Evolutionary conservation across 2,329 filamentous ascomycete species (phyloP), one percentile per base, ranked within the genome.

Genomic region (Amauroascus verrucosus): DNA sequence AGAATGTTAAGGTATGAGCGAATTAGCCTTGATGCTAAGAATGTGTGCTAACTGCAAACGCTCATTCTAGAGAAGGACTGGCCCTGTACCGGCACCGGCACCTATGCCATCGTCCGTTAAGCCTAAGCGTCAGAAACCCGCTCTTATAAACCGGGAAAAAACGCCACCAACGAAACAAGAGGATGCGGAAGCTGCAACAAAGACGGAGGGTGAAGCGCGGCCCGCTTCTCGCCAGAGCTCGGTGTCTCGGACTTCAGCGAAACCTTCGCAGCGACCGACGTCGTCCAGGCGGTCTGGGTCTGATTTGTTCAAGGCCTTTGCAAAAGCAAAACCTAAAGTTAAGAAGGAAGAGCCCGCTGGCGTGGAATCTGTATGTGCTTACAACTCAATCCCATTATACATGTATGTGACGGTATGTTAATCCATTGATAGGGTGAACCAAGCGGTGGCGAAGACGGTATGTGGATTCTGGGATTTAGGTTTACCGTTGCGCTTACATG

Each of bases 281-380:
- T 64, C 68, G 5, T 59, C 77, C 2, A 88, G 86, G 63, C 79
- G 79, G 54, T 78, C 79, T 51, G 75, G 72, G 14, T 80, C 83
- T 38, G 53, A 80, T 55, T 80, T 94, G 24, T 88, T 93, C 75
- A 83, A 84, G 56, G 85, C 87, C 0, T 94, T 94, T 65, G 85
- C 86, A 1, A 83, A 82, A 61, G 73, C 82, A 3, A 87, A 80
- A 62, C 75, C 81, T 8, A 87, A 83, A 61, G 59, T 59, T 59
- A 76, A 70, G 63, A 69, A 61, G 58, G 74, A 65, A 65, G 62
- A 70, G 33, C 69, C 71, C 1, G 65, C 72, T 48, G 59, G 53
- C 6, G 59, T 58, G 20, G 66, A 72, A 56, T 66, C 67, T 33
- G 68, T 72, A 47, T 66, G 70, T 64, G 6, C 9, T 46, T 8